Percentiles rank a stretch among this genome's conserved stretches.
phyloP scores from a whole-genome alignment of 2,329 filamentous ascomycete species.

The Capronia epimyces region DNA sequence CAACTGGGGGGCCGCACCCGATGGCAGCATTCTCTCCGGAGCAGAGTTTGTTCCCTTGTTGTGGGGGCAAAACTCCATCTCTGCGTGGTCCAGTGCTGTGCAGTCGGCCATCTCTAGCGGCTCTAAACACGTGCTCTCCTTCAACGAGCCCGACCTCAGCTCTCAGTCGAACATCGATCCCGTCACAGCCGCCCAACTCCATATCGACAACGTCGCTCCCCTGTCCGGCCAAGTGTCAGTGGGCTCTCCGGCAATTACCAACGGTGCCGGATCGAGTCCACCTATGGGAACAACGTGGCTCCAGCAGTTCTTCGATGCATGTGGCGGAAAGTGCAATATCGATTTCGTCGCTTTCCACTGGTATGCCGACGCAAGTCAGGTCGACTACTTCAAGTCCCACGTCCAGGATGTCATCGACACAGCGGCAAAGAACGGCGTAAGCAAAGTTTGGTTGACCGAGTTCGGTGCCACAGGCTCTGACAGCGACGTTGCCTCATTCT shows the following conservation, averaged over 20 bases:
- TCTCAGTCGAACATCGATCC: constrained; percentile 39
- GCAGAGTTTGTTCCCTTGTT: constrained; percentile 45
- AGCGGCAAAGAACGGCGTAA: constrained; percentile 33
- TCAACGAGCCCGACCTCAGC: constrained; percentile 45
- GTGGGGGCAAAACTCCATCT: constrained; percentile 38
- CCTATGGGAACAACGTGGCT: constrained; percentile 40
- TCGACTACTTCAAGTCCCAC: constrained; percentile 37
- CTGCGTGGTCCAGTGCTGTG: constrained; percentile 33
- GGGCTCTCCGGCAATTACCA: constrained; percentile 41
- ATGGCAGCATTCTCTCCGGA: constrained; percentile 32
- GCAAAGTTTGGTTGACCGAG: constrained; percentile 45
- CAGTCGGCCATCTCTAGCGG: constrained; percentile 33
- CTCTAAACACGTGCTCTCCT: constrained; percentile 37
- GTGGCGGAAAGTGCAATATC: constrained; percentile 36
- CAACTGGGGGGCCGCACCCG: constrained; percentile 39
- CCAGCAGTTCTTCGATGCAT: constrained; percentile 37
- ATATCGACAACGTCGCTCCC: constrained; percentile 38
- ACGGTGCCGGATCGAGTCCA: constrained; percentile 30
- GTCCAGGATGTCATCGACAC: constrained; percentile 35
- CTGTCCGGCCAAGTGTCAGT: constrained; percentile 36
- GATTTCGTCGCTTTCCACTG: constrained; percentile 43
- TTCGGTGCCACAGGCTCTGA: constrained; percentile 34
- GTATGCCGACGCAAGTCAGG: constrained; percentile 35
- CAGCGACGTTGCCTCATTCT: constrained; percentile 32
- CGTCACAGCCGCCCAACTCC: constrained; percentile 35